phyloP scores from a whole-genome alignment of 495 filamentous ascomycete genomes.

The Aspergillus cristatus region DNA sequence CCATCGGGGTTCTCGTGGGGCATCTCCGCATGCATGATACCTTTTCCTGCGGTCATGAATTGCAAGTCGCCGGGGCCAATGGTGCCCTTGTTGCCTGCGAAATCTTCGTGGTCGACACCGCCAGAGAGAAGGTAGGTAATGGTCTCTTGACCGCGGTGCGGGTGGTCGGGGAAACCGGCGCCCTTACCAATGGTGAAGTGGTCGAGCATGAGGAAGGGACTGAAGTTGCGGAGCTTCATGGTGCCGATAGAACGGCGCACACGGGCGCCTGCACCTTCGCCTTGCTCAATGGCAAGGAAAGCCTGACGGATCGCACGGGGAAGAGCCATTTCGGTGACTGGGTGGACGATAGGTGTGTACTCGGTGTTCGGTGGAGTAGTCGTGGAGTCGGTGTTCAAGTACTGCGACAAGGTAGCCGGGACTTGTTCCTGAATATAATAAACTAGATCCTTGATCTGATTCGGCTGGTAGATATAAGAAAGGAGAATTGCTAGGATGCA shows the following conservation, averaged over 20 bases:
- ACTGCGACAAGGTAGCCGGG: conserved; percentile 9
- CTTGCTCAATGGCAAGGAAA: conserved; percentile 77
- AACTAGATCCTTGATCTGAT: conserved; percentile 8
- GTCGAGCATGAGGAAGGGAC: conserved; percentile 95
- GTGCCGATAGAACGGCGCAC: conserved; percentile 88
- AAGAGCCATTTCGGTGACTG: conserved; percentile 50
- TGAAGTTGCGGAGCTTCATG: conserved; percentile 72
- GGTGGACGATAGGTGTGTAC: conserved; percentile 8
- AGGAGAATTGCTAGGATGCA: conserved; percentile 33
- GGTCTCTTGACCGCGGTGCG: conserved; percentile 69
- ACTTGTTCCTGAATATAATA: conserved; percentile 11
- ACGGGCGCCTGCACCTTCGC: conserved; percentile 81
- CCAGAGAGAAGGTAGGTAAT: conserved; percentile 86
- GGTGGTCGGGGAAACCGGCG: conserved; percentile 85
- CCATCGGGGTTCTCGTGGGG: conserved; percentile 72
- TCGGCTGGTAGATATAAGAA: conserved; percentile 12
- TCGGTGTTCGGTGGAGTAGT: conserved; percentile 2
- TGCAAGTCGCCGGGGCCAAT: conserved; percentile 82
- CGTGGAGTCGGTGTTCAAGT: conserved; percentile 6
- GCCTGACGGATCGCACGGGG: conserved; percentile 69
- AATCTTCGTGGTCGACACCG: conserved; percentile 91
- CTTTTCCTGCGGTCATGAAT: conserved; percentile 93
- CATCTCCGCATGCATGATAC: conserved; percentile 98
- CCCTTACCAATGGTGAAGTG: conserved; percentile 76
- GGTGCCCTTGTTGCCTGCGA: conserved; percentile 78